phyloP scores from a whole-genome alignment of 768 basidiomycete genomes.

The Boletus coccyginus region DNA sequence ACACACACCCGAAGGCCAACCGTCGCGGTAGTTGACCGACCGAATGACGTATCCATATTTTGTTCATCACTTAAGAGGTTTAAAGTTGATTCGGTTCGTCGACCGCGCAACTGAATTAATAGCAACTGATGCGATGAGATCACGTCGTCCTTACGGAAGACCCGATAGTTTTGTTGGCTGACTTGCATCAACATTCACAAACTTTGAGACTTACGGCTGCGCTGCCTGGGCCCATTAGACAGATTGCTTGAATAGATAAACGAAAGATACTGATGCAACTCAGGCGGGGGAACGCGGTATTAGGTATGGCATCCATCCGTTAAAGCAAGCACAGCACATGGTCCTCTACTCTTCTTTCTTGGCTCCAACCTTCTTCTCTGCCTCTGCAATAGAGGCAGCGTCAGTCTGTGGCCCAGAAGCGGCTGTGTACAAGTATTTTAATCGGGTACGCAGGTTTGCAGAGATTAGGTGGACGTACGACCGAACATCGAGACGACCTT shows the following conservation, averaged over 20 bases:
- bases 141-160: neutral
- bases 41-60: no score
- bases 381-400: conserved; percentile 81
- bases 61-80: no score
- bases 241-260: conserved; percentile 10
- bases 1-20: no score
- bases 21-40: no score
- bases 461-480: conserved; percentile 36
- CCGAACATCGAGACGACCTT: conserved; percentile 76
- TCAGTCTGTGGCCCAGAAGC: conserved; percentile 79
- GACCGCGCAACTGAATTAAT: no score
- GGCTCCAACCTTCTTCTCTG: conserved; percentile 77
- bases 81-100: no score
- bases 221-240: neutral
- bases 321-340: conserved; percentile 17
- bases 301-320: conserved; percentile 18
- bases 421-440: conserved; percentile 28
- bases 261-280: conserved; percentile 7
- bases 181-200: neutral
- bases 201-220: neutral
- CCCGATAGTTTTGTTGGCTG: neutral
- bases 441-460: neutral
- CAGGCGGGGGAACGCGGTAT: neutral
- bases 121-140: neutral
- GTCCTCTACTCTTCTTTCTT: conserved; percentile 72